Evolutionary conservation across 495 filamentous ascomycete genomes (phyloP).

Genomic region (Aspergillus baeticus): DNA sequence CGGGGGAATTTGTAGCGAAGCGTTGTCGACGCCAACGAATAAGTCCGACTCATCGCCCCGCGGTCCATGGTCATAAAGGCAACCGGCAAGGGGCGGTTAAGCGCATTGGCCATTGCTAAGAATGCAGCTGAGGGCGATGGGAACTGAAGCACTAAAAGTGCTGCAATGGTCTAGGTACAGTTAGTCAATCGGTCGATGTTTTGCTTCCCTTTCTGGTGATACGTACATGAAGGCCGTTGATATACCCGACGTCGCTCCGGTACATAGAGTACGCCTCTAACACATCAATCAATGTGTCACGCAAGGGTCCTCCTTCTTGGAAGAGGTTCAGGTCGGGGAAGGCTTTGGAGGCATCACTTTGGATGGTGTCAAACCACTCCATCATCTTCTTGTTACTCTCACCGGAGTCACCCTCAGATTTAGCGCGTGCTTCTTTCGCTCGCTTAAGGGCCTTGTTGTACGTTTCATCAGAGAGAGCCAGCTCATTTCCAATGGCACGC

Average conservation of each 20-base stretch:
- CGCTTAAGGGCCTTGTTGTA: slow-evolving; percentile 77
- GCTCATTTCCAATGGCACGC: slow-evolving; percentile 84
- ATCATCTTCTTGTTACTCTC: slow-evolving; percentile 49
- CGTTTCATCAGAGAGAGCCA: slow-evolving; percentile 71
- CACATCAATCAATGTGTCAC: slow-evolving; percentile 74
- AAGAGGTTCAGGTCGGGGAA: slow-evolving; percentile 86
- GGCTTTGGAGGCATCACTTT: slow-evolving; percentile 64
- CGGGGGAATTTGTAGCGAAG: slow-evolving; percentile 70
- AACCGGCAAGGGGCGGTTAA: slow-evolving; percentile 85
- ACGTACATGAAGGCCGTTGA: slow-evolving; percentile 70
- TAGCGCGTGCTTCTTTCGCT: slow-evolving; percentile 63
- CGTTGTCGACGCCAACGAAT: slow-evolving; percentile 67
- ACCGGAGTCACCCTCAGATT: slow-evolving; percentile 38
- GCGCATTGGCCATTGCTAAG: slow-evolving; percentile 76
- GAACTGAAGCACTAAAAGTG: slow-evolving; percentile 82
- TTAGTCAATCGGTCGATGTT: slow-evolving; percentile 21
- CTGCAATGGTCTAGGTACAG: slow-evolving; percentile 67
- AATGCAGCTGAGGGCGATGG: slow-evolving; percentile 71
- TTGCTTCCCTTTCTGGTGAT: background rate
- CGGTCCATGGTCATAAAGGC: slow-evolving; percentile 82
- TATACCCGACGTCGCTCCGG: slow-evolving; percentile 87
- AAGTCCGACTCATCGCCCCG: slow-evolving; percentile 67
- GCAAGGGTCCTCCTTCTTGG: slow-evolving; percentile 71
- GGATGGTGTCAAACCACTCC: slow-evolving; percentile 69
- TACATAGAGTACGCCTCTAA: slow-evolving; percentile 92